Conservation (phyloP, 208 protist species). For the Herpetomonas tarakana region DNA sequence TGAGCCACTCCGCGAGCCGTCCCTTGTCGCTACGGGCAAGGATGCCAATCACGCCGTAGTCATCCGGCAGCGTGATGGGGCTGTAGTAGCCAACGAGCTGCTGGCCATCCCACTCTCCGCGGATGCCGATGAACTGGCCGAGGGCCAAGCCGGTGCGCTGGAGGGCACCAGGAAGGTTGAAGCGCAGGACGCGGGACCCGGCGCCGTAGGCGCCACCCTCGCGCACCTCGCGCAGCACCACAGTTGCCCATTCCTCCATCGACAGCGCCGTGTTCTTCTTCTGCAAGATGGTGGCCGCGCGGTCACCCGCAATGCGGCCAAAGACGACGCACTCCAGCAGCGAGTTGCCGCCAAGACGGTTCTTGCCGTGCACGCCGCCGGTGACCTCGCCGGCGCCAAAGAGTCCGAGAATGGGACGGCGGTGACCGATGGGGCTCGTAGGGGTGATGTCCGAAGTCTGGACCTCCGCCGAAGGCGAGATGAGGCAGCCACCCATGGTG, state of each 20-base stretch:
- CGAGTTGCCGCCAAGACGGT: constrained; percentile 96
- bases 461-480: constrained; percentile 82
- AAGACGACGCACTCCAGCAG: constrained; percentile 88
- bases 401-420: constrained; percentile 82
- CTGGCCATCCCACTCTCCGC: constrained; percentile 45
- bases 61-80: constrained; percentile 72
- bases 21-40: constrained; percentile 56
- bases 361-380: constrained; percentile 95
- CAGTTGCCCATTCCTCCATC: constrained; percentile 26
- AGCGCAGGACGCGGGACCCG: constrained; percentile 58
- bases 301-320: constrained; percentile 69
- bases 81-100: constrained; percentile 64
- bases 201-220: constrained; percentile 34
- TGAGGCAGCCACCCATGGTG: constrained; percentile 95
- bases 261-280: constrained; percentile 42
- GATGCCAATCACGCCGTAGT: constrained; percentile 62
- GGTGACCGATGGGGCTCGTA: constrained; percentile 17
- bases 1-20: constrained; percentile 51
- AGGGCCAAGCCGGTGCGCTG: constrained; percentile 67
- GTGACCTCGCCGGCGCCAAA: constrained; percentile 97
- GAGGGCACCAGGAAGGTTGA: constrained; percentile 70
- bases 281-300: constrained; percentile 62
- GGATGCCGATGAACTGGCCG: constrained; percentile 71
- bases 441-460: constrained; percentile 40
- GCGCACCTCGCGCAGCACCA: constrained; percentile 47